Evolutionary conservation across 2,329 filamentous ascomycete genomes (phyloP).

Genomic region (Daldinia sp.): DNA sequence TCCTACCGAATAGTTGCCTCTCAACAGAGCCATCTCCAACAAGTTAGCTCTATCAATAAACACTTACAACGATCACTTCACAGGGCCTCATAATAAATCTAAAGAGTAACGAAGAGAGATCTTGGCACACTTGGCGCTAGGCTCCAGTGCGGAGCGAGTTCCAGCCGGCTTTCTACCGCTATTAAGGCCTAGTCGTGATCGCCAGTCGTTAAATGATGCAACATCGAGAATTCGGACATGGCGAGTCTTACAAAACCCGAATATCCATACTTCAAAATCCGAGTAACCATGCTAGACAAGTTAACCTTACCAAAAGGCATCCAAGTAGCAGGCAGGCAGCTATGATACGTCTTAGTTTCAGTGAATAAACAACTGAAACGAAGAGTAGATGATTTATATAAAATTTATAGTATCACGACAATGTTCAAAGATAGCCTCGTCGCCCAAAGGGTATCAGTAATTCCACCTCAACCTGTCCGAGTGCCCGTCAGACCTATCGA

Average conservation of each 20-base stretch:
- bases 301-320: no score
- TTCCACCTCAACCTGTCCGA: neutral
- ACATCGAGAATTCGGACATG: neutral
- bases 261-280: neutral
- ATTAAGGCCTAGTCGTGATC: neutral
- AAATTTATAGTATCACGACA: neutral
- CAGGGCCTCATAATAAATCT: neutral
- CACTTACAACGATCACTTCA: neutral
- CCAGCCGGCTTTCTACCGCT: neutral
- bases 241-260: neutral
- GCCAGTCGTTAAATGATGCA: neutral
- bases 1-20: no score
- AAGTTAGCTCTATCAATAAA: neutral
- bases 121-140: neutral
- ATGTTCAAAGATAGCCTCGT: slow-evolving; percentile 13
- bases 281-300: no score
- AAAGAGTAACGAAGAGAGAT: no score
- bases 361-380: neutral
- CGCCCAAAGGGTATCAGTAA: slow-evolving; percentile 42
- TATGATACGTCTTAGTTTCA: no score
- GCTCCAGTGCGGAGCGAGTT: no score
- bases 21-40: neutral
- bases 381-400: neutral
- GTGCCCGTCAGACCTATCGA: slow-evolving; percentile 40
- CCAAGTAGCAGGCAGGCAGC: no score